Base-by-base conservation (phyloP, 805 yeast genomes). In the Cyberlindnera lachancei region DNA sequence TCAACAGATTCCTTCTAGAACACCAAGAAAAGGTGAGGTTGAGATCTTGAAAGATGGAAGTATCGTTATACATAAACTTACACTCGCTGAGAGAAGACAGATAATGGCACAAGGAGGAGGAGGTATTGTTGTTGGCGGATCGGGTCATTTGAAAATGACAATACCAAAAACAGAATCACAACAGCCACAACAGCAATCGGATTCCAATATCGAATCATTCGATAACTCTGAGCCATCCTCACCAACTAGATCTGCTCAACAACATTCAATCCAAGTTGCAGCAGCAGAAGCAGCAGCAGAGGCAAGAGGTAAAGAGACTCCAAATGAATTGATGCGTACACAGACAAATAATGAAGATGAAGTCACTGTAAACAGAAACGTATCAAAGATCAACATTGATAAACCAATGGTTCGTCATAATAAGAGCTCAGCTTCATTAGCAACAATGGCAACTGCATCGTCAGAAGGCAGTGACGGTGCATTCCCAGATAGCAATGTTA, bases 1-100 rank as follows among this genome's bases (percentile, higher is more conserved):
- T 1, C 96, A 88, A 49, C 95, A 87, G 52, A 82, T 88, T 36
- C 96, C 96, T 3, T 81, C 94, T 2, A 63, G 94, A 49, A 70
- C 66, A 31, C 96, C 96, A 12, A 66, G 82, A 44, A 68, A 72
- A 44, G 96, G 96, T 25, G 90, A 86, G 53, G 94, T 80, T 11
- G 82, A 75, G 43, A 62, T 75, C 2, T 47, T 67, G 31, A 57
- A 68, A n/a, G 67, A 65, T 44, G 84, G 83, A 0, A 55, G 64
- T 1, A 63, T 75, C 12, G 63, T 68, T 7, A 61, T 76, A 14
- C 70, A 72, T 38, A 74, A 78, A 19, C 54, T 75, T 22, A 59
- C 75, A 2, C 69, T 72, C 21, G 75, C 71, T 23, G 80, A 75
- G 35, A 68, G 61, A 39, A 66, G 44, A 58, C 69, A 55, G 51